Base-by-base conservation (phyloP, 2,329 filamentous ascomycete species). In the Aspergillus carbonarius region DNA sequence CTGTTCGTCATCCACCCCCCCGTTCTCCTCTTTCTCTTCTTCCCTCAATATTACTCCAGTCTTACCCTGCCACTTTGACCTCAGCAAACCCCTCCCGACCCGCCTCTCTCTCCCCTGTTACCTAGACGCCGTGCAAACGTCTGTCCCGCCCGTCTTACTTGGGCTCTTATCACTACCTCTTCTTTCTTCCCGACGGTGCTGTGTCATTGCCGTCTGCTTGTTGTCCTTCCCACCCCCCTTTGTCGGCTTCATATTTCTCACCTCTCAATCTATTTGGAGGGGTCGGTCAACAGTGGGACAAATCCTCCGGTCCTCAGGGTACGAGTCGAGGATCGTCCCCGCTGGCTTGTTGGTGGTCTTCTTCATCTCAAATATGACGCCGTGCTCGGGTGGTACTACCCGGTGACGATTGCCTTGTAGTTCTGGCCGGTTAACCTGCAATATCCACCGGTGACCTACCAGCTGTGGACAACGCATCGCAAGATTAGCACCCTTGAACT, bases 391-490 rank as follows among this genome's bases (percentile, higher is more conserved):
- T 70, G 68, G 68, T 70, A 68, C 71, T 70, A 73, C 69, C 71
- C 70, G 70, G 68, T 63, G 65, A 71, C 66, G 68, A 71, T 68
- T 72, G 66, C 68, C 71, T 71, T 70, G 70, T 74, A 73, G 73
- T 71, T 70, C 70, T 68, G 71, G 66, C 65, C 67, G 67, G 64
- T 63, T 65, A 65, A 69, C 63, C 67, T 74, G 70, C 67, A 70
- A 74, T 69, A 67, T 67, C 63, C 63, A 62, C 63, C 65, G 64
- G 70, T 70, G 69, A 64, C 72, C 68, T 67, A 71, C 66, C 66
- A 70, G 63, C 68, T 65, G 67, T 70, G 72, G 71, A 72, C 73
- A 76, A 72, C 74, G 64, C 74, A 76, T 74, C 72, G 59, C 63
- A 68, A 58, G 55, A 62, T 62, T 70, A 67, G 60, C 62, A 65